Conservation (phyloP, 768 basidiomycete genomes). For the Pholiota molesta region DNA sequence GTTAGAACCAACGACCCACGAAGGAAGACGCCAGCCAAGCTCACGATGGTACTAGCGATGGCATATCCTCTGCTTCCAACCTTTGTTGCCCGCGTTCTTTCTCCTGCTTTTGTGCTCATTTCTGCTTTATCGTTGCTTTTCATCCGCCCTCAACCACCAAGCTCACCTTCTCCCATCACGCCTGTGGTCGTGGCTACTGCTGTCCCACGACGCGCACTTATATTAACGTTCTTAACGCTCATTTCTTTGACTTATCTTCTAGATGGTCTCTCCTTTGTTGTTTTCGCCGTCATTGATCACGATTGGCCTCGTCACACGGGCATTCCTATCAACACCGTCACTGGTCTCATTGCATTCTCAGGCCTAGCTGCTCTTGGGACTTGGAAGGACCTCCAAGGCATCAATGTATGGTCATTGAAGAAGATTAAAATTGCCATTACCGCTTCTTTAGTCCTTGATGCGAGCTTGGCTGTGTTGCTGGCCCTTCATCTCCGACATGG, state of each 20-base stretch:
- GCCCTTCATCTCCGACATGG: slow-evolving; percentile 41
- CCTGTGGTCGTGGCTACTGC: slow-evolving; percentile 74
- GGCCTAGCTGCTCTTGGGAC: slow-evolving; percentile 76
- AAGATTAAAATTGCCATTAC: slow-evolving; percentile 59
- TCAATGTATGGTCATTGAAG: slow-evolving; percentile 66
- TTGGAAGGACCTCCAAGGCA: slow-evolving; percentile 77
- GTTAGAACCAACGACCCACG: slow-evolving; percentile 18
- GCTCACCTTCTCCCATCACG: slow-evolving; percentile 68
- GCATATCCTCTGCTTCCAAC: slow-evolving; percentile 36
- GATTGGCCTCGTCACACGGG: slow-evolving; percentile 67
- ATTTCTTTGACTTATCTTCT: slow-evolving; percentile 72
- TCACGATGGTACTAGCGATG: slow-evolving; percentile 19
- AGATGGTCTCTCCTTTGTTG: slow-evolving; percentile 76
- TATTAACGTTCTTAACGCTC: slow-evolving; percentile 72
- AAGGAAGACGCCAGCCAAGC: slow-evolving; percentile 15
- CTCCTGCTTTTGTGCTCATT: slow-evolving; percentile 68
- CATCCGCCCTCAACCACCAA: slow-evolving; percentile 46
- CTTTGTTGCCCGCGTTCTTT: slow-evolving; percentile 63
- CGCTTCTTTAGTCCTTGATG: slow-evolving; percentile 59
- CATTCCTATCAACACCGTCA: slow-evolving; percentile 65
- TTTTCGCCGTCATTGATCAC: slow-evolving; percentile 64
- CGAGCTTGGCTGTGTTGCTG: slow-evolving; percentile 59
- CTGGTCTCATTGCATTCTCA: slow-evolving; percentile 71
- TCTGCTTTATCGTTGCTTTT: slow-evolving; percentile 62
- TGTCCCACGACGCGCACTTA: slow-evolving; percentile 75